These are phyloP conservation scores for Epichloe aotearoae DNA, from an alignment of 2,329 filamentous ascomycete species.

Conservation along the genomic window DNA sequence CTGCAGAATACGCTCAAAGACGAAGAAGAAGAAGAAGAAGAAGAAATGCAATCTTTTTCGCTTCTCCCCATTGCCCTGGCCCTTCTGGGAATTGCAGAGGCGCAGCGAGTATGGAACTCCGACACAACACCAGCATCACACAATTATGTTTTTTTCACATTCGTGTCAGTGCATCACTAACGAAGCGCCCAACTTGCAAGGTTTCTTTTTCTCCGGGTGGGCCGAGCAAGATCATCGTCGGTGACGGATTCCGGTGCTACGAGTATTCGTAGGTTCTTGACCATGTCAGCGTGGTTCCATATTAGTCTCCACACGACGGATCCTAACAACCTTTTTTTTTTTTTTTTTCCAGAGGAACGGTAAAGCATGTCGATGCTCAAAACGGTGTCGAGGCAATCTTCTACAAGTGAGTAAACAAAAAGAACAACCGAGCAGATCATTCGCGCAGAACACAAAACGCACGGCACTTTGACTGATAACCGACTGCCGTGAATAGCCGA, in stretches of 20 bases:
- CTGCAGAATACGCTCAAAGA: background rate
- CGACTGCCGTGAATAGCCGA: background rate
- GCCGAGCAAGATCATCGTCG: background rate
- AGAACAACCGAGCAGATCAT: background rate
- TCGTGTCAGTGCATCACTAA: too few species aligned
- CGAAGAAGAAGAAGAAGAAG: background rate
- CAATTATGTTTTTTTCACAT: too few species aligned
- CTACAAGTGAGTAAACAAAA: background rate
- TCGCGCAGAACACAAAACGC: too few species aligned
- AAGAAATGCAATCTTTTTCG: conserved; percentile 14
- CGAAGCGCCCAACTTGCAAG: background rate
- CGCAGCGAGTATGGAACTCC: background rate
- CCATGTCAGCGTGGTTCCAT: too few species aligned
- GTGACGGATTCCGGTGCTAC: background rate
- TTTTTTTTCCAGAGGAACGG: background rate
- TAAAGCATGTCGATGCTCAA: background rate
- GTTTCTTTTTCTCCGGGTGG: background rate
- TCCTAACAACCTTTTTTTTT: too few species aligned
- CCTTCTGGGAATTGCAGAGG: background rate
- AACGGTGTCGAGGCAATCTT: background rate
- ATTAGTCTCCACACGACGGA: background rate
- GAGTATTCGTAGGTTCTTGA: background rate
- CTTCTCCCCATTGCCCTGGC: background rate
- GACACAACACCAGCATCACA: too few species aligned
- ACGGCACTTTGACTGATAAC: background rate